A percentile compares a stretch with the other conserved stretches of the same genome.
phyloP scores from a whole-genome alignment of 1,139 yeast species.

The Kodamaea fungicola region DNA sequence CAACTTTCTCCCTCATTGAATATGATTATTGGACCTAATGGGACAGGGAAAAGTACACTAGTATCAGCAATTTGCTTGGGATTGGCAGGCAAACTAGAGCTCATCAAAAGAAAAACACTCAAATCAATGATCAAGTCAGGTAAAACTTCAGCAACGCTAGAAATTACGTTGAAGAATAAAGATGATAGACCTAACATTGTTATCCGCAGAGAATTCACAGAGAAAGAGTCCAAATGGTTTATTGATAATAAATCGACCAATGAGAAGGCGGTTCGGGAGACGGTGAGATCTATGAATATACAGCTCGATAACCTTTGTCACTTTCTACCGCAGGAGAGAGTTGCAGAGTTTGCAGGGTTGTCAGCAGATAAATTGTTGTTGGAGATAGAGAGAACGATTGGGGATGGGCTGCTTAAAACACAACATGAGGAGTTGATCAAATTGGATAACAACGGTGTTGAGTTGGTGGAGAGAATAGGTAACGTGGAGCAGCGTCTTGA shows the following conservation, averaged over 20 bases:
- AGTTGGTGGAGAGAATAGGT: constrained; percentile 22
- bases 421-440: constrained; percentile 57
- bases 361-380: constrained; percentile 69
- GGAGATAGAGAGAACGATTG: constrained; percentile 83
- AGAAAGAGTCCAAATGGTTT: constrained; percentile 56
- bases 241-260: constrained; percentile 45
- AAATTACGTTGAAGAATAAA: constrained; percentile 57
- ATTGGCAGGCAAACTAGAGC: constrained; percentile 74
- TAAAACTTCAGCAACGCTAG: constrained; percentile 51
- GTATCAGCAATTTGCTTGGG: constrained; percentile 94
- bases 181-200: constrained; percentile 24
- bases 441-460: constrained; percentile 42
- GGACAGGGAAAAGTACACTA: constrained; percentile 91
- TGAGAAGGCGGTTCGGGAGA: constrained; percentile 44
- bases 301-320: constrained; percentile 92
- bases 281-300: constrained; percentile 56
- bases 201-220: constrained; percentile 37
- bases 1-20: constrained; percentile 79
- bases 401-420: constrained; percentile 52
- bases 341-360: constrained; percentile 84
- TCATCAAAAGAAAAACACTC: constrained; percentile 74
- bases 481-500: constrained; percentile 28
- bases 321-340: constrained; percentile 92
- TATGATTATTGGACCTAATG: constrained; percentile 96
- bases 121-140: constrained; percentile 81